phyloP scores from a whole-genome alignment of 345 rosid genomes.

The Salix dunnii region DNA sequence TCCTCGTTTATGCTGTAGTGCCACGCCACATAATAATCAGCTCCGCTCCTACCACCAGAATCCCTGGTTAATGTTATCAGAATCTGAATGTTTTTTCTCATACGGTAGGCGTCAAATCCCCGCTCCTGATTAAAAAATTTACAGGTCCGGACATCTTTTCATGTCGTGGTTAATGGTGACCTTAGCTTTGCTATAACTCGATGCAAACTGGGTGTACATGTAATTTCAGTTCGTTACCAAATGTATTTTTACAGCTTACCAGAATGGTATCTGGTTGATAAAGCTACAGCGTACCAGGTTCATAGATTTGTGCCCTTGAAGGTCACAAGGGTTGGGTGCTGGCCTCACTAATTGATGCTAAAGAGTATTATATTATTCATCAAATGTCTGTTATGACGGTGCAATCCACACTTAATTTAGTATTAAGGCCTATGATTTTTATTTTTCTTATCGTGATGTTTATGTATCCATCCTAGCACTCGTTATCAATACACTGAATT shows the following conservation, averaged over 20 bases:
- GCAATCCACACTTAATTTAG: conserved; percentile 8
- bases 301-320: conserved; percentile 19
- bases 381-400: conserved; percentile 14
- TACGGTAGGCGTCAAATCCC: neutral
- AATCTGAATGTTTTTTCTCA: neutral
- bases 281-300: neutral
- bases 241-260: too few relatives aligned
- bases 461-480: conserved; percentile 13
- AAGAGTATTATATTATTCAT: neutral
- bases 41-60: neutral
- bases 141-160: neutral
- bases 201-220: too few relatives aligned
- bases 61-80: neutral
- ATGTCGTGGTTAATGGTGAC: too few relatives aligned
- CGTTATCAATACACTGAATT: conserved; percentile 27
- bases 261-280: neutral
- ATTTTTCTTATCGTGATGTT: too few relatives aligned
- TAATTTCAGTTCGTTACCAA: too few relatives aligned
- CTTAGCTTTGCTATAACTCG: too few relatives aligned
- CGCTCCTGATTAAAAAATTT: neutral
- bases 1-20: neutral
- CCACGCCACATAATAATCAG: neutral
- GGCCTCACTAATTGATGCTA: neutral
- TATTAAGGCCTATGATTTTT: neutral
- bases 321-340: conserved; percentile 23